phyloP scores from a whole-genome alignment of 2,329 filamentous ascomycete genomes.

The Sporothrix humicola region DNA sequence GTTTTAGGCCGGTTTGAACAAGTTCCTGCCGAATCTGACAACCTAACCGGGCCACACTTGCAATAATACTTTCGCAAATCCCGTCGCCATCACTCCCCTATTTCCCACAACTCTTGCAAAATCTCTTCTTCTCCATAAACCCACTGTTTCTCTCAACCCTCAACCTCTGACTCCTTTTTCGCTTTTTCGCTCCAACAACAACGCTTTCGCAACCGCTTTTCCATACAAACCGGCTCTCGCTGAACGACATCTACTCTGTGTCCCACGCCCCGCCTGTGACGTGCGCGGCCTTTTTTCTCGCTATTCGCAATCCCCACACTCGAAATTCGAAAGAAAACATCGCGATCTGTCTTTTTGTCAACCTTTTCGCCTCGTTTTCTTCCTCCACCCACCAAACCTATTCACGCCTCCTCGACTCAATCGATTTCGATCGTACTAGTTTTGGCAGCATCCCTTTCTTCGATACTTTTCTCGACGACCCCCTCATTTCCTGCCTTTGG shows the following conservation, averaged over 20 bases:
- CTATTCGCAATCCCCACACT: slow-evolving; percentile 10
- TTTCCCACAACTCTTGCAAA: slow-evolving; percentile 24
- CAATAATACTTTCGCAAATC: slow-evolving; percentile 7
- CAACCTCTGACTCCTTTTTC: slow-evolving; percentile 9
- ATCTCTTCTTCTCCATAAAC: slow-evolving; percentile 17
- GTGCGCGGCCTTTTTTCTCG: slow-evolving; percentile 10
- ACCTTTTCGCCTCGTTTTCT: slow-evolving; percentile 17
- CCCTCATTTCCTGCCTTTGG: background rate
- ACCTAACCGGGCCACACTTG: slow-evolving; percentile 25
- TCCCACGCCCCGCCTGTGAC: slow-evolving; percentile 17
- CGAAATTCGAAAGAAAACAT: background rate
- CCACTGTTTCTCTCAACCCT: background rate
- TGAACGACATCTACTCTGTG: background rate
- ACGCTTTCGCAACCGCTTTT: slow-evolving; percentile 14
- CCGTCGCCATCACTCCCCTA: slow-evolving; percentile 12
- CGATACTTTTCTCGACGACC: background rate
- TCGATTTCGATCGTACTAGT: background rate
- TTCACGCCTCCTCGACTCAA: background rate
- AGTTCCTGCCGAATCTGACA: slow-evolving; percentile 28
- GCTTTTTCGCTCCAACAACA: slow-evolving; percentile 19
- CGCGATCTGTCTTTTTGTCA: slow-evolving; percentile 30
- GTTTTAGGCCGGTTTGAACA: too few species aligned
- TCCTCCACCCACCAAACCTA: background rate
- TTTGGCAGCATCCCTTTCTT: background rate
- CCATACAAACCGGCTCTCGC: slow-evolving; percentile 26